A percentile compares a stretch with the other conserved stretches of the same genome.
These are phyloP conservation scores for Apostasia shenzhenica DNA, from an alignment of 106 monocot genomes.

Conservation along the genomic window DNA sequence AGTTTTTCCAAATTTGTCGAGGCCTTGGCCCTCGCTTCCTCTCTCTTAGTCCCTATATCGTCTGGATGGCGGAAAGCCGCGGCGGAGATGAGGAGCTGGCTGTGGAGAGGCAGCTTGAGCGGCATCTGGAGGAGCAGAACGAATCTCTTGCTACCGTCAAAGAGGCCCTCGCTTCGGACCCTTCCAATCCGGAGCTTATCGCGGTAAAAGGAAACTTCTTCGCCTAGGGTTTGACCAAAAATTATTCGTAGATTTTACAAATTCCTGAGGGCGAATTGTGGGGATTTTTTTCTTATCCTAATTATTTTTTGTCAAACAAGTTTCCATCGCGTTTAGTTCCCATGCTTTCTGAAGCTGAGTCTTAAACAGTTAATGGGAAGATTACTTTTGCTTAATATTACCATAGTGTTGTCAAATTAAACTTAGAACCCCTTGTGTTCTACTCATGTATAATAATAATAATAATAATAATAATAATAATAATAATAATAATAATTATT, in stretches of 20 bases:
- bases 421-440: no score
- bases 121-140: conserved; percentile 62
- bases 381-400: no score
- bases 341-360: no score
- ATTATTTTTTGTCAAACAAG: neutral
- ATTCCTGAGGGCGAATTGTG: no score
- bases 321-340: neutral
- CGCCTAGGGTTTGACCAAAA: neutral
- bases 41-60: neutral
- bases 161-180: conserved; percentile 65
- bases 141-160: conserved; percentile 50
- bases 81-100: conserved; percentile 34
- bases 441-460: no score
- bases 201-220: conserved; percentile 16
- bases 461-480: no score
- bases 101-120: conserved; percentile 62
- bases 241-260: neutral
- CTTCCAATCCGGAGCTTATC: conserved; percentile 58
- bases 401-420: no score
- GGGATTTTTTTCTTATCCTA: neutral
- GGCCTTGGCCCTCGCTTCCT: neutral
- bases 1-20: no score
- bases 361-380: no score
- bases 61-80: conserved; percentile 32
- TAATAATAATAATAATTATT: no score